Evolutionary conservation across 768 basidiomycete genomes (phyloP).

Genomic region (Glaciozyma antarctica): DNA sequence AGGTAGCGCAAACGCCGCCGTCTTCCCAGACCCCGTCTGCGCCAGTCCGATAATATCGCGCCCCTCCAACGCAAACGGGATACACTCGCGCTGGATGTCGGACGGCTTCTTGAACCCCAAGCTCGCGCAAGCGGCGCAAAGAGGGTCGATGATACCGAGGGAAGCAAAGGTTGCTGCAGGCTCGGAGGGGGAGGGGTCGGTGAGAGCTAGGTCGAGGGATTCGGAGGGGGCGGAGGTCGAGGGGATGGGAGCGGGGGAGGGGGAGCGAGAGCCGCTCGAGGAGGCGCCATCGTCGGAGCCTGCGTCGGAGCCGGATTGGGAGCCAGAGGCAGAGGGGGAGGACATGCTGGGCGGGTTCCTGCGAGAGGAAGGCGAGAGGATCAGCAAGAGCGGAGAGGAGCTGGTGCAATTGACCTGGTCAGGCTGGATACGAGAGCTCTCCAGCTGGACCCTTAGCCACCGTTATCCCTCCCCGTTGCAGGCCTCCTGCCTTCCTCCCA

Average conservation of each 20-base stretch:
- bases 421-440: no score
- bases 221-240: not conserved
- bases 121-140: slow-evolving; percentile 72
- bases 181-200: not conserved
- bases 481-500: no score
- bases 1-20: slow-evolving; percentile 90
- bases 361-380: no score
- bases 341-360: not conserved
- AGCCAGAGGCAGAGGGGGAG: not conserved
- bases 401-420: no score
- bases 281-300: not conserved
- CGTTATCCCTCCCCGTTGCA: no score
- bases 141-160: slow-evolving; percentile 78
- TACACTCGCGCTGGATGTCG: slow-evolving; percentile 72
- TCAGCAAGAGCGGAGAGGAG: no score
- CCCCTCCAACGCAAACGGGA: slow-evolving; percentile 81
- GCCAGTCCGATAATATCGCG: slow-evolving; percentile 98
- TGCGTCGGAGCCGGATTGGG: slow-evolving; percentile 2
- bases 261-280: slow-evolving; percentile 11
- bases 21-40: slow-evolving; percentile 94
- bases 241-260: slow-evolving; percentile 7
- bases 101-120: slow-evolving; percentile 78
- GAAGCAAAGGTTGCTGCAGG: slow-evolving; percentile 55
- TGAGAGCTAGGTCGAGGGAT: slow-evolving; percentile 6
- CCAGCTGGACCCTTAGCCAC: no score